A percentile compares a stretch with the other conserved stretches of the same genome.
Evolutionary conservation across 257 asterid species (phyloP).

Genomic region (Solanum microdontum): DNA sequence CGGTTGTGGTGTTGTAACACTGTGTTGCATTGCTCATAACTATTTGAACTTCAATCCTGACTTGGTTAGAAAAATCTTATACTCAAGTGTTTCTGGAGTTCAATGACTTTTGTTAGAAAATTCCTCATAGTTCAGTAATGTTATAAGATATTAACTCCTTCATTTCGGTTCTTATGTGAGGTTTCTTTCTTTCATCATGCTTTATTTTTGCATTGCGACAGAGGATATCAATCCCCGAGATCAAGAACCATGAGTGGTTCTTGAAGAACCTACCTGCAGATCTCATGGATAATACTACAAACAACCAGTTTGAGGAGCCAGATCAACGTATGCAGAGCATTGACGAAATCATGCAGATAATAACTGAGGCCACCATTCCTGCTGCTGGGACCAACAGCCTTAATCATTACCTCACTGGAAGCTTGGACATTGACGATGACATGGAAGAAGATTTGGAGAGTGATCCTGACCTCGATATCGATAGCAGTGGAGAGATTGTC

Average conservation of each 20-base stretch:
- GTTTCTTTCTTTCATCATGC: not conserved
- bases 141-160: not conserved
- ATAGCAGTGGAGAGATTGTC: slow-evolving; percentile 92
- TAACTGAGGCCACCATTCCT: slow-evolving; percentile 83
- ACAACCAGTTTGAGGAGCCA: slow-evolving; percentile 71
- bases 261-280: slow-evolving; percentile 82
- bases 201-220: slow-evolving; percentile 12
- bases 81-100: not conserved
- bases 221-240: slow-evolving; percentile 86
- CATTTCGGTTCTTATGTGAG: not conserved
- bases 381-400: slow-evolving; percentile 61
- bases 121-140: not conserved
- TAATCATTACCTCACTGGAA: slow-evolving; percentile 62
- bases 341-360: slow-evolving; percentile 85
- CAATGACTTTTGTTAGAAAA: not conserved
- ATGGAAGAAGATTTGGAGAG: slow-evolving; percentile 96
- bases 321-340: slow-evolving; percentile 79
- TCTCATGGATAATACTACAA: slow-evolving; percentile 35
- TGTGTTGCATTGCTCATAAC: not conserved
- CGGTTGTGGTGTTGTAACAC: not conserved
- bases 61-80: not conserved
- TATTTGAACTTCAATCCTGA: not conserved
- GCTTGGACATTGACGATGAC: slow-evolving; percentile 80
- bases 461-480: slow-evolving; percentile 84
- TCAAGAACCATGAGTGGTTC: slow-evolving; percentile 87